These are phyloP conservation scores for Colletotrichum filicis DNA, from an alignment of 2,329 filamentous ascomycete species.

Conservation along the genomic window DNA sequence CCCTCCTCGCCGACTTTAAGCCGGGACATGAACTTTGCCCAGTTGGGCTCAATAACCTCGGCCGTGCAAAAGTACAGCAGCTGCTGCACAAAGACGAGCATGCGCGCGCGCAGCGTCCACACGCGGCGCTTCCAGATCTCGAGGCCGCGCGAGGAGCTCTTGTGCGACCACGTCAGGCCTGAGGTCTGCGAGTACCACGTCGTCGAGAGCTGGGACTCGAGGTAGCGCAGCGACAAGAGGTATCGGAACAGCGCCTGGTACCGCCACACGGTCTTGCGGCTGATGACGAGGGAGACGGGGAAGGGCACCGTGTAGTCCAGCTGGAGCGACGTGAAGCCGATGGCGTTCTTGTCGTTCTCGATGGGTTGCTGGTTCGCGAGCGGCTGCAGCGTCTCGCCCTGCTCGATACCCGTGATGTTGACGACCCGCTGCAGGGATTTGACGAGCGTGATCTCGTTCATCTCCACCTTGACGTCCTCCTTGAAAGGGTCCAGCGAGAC, in stretches of 20 bases:
- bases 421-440: constrained; percentile 97
- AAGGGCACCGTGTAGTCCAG: constrained; percentile 96
- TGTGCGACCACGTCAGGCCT: constrained; percentile 83
- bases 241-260: constrained; percentile 98
- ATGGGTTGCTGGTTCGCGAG: constrained; percentile 72
- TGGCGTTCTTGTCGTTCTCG: constrained; percentile 88
- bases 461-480: constrained; percentile 96
- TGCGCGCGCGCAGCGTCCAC: constrained; percentile 90
- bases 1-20: constrained; percentile 71
- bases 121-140: constrained; percentile 94
- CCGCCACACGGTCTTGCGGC: constrained; percentile 93
- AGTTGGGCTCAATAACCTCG: constrained; percentile 98
- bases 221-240: constrained; percentile 86
- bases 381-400: constrained; percentile 83
- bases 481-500: constrained; percentile 97
- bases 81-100: constrained; percentile 98
- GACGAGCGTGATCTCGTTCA: constrained; percentile 93
- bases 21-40: constrained; percentile 91
- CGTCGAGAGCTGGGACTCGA: constrained; percentile 86
- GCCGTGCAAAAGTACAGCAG: constrained; percentile 96
- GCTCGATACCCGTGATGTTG: constrained; percentile 94
- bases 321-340: constrained; percentile 91
- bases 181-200: constrained; percentile 94
- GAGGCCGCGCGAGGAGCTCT: constrained; percentile 76
- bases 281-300: constrained; percentile 93